Conservation (phyloP, 148 eudicot genomes). For the Silene uniflora region DNA sequence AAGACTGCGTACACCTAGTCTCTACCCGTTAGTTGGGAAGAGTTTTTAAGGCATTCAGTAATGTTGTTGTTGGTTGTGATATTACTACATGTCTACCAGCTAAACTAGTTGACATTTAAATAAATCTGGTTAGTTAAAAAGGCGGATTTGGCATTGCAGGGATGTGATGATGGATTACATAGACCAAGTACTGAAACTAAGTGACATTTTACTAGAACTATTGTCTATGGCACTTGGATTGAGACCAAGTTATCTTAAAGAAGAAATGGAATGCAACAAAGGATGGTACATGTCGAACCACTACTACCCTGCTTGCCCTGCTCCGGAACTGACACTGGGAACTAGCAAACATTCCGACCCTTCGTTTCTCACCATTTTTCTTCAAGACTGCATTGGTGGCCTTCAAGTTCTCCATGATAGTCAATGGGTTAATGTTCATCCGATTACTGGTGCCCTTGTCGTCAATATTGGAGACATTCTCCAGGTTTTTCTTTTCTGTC, state of each 20-base stretch:
- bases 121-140: neutral
- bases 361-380: conserved; percentile 20
- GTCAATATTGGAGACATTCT: conserved; percentile 26
- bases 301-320: conserved; percentile 41
- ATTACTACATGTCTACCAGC: too few species aligned
- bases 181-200: neutral
- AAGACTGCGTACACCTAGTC: too few species aligned
- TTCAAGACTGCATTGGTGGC: conserved; percentile 30
- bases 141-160: neutral
- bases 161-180: neutral
- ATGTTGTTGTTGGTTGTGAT: too few species aligned
- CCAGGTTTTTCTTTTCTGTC: neutral
- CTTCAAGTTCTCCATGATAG: conserved; percentile 23
- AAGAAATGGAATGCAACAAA: conserved; percentile 28
- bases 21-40: too few species aligned
- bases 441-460: conserved; percentile 16
- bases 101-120: neutral
- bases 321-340: conserved; percentile 17
- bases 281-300: conserved; percentile 33
- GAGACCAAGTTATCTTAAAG: conserved; percentile 27
- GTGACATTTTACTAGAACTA: conserved; percentile 29
- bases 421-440: conserved; percentile 30
- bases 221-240: conserved; percentile 53
- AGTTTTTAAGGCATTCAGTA: too few species aligned
- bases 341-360: conserved; percentile 14